A percentile compares a stretch with the other conserved stretches of the same genome.
Conservation (phyloP, 106 monocot genomes). For the Chionographis japonica region DNA sequence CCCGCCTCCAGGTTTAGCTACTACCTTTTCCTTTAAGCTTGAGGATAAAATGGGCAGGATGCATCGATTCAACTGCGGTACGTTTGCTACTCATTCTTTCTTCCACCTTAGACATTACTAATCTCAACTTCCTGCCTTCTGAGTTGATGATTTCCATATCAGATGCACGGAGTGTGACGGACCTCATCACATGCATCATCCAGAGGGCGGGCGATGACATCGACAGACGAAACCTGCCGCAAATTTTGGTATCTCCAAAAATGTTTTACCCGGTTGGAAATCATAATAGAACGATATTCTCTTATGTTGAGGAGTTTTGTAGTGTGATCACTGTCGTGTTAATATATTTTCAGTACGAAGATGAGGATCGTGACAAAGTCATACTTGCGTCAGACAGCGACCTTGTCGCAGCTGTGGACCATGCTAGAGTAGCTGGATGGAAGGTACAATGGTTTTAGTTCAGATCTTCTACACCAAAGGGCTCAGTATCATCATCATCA, state of each 20-base stretch:
- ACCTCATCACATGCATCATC: conserved; percentile 10
- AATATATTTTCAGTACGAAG: conserved; percentile 15
- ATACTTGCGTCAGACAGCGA: conserved; percentile 12
- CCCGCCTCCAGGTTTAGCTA: conserved; percentile 31
- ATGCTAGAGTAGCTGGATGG: conserved; percentile 16
- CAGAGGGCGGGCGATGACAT: conserved; percentile 5
- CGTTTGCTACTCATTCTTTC: not conserved
- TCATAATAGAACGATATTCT: not conserved
- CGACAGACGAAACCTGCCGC: conserved; percentile 7
- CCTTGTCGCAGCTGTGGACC: conserved; percentile 14
- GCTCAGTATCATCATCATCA: not conserved
- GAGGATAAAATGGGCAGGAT: conserved; percentile 73
- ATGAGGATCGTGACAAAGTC: conserved; percentile 17
- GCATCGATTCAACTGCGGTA: conserved; percentile 95
- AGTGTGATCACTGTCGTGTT: not conserved
- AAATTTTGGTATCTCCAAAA: conserved; percentile 12
- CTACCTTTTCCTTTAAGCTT: conserved; percentile 73
- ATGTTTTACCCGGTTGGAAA: not conserved
- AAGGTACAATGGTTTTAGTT: not conserved
- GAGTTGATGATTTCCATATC: not conserved
- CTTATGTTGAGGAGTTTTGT: not conserved
- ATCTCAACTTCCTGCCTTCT: no score
- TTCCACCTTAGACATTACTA: no score
- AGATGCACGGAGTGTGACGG: conserved; percentile 11
- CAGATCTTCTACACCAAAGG: not conserved